Percentiles rank a stretch among this genome's conserved stretches.
These are phyloP conservation scores for Daldinia bambusicola DNA, from an alignment of 495 filamentous ascomycete species.

Conservation along the genomic window DNA sequence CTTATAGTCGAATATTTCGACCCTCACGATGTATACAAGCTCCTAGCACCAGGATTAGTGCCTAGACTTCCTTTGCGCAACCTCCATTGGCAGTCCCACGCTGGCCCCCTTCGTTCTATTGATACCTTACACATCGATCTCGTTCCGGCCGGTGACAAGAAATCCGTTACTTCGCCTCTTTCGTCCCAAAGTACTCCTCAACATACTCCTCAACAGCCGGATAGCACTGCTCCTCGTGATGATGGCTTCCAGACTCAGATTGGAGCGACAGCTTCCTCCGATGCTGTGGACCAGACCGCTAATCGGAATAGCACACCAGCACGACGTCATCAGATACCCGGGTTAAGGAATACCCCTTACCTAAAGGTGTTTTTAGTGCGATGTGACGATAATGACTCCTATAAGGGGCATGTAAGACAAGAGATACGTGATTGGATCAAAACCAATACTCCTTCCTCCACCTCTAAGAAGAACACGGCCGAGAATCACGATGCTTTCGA, in stretches of 20 bases:
- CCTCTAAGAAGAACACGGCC: slow-evolving; percentile 57
- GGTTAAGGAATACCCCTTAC: slow-evolving; percentile 92
- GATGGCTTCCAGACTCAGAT: slow-evolving; percentile 64
- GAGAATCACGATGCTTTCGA: slow-evolving; percentile 96
- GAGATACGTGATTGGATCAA: slow-evolving; percentile 92
- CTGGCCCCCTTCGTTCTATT: slow-evolving; percentile 89
- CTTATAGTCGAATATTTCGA: slow-evolving; percentile 79
- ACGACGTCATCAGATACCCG: slow-evolving; percentile 93
- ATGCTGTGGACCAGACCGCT: slow-evolving; percentile 48
- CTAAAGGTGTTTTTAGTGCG: slow-evolving; percentile 88
- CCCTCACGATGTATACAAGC: slow-evolving; percentile 83
- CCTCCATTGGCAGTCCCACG: slow-evolving; percentile 95
- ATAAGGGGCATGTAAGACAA: slow-evolving; percentile 81
- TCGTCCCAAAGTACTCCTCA: slow-evolving; percentile 51
- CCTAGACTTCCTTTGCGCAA: slow-evolving; percentile 88
- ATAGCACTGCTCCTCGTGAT: slow-evolving; percentile 54
- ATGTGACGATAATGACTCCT: slow-evolving; percentile 94
- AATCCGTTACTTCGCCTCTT: slow-evolving; percentile 53
- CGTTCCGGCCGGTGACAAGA: slow-evolving; percentile 63
- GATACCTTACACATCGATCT: slow-evolving; percentile 90
- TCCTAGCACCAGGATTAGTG: slow-evolving; percentile 79
- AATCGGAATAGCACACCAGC: slow-evolving; percentile 37
- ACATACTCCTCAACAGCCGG: slow-evolving; percentile 52
- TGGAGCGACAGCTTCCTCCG: slow-evolving; percentile 46
- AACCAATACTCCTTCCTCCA: slow-evolving; percentile 66